Conservation (phyloP, 108 stramenopile genomes). For the Chaetoceros tenuissimus region DNA sequence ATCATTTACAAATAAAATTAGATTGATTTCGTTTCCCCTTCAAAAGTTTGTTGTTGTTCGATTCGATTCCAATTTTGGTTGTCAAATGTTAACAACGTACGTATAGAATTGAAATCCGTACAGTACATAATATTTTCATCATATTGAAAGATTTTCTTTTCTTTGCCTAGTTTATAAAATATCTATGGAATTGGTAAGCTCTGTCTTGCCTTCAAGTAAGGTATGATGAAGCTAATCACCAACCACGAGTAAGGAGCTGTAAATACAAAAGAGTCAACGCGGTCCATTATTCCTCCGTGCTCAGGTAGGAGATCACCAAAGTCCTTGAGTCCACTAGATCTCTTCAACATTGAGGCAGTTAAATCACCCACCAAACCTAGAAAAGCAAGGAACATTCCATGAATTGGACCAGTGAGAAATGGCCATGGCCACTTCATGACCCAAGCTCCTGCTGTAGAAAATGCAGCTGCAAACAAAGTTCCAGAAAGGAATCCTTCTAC, state of each 20-base stretch:
- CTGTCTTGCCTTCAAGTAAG: slow-evolving; percentile 29
- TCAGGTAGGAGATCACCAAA: slow-evolving; percentile 94
- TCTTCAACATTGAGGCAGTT: slow-evolving; percentile 94
- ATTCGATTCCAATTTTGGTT: too few relatives aligned
- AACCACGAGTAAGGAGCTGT: slow-evolving; percentile 85
- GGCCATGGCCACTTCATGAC: slow-evolving; percentile 87
- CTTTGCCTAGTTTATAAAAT: too few relatives aligned
- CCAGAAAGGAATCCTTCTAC: slow-evolving; percentile 94
- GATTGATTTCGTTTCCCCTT: too few relatives aligned
- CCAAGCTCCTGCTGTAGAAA: slow-evolving; percentile 80
- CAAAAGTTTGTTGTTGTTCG: too few relatives aligned
- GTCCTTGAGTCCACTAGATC: slow-evolving; percentile 95
- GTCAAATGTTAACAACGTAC: too few relatives aligned
- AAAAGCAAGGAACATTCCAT: slow-evolving; percentile 70
- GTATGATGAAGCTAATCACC: slow-evolving; percentile 63
- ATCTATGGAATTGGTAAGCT: not conserved
- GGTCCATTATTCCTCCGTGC: slow-evolving; percentile 95
- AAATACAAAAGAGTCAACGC: slow-evolving; percentile 94
- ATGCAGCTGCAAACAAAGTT: slow-evolving; percentile 46
- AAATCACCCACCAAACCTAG: slow-evolving; percentile 92
- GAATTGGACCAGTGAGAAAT: slow-evolving; percentile 68
- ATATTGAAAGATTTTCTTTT: too few relatives aligned
- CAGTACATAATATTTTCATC: too few relatives aligned
- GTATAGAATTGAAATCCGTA: too few relatives aligned
- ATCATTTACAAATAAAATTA: too few relatives aligned